Evolutionary conservation across 371 early-diverging fungal genomes (phyloP).

Genomic region (Mucor irregularis): DNA sequence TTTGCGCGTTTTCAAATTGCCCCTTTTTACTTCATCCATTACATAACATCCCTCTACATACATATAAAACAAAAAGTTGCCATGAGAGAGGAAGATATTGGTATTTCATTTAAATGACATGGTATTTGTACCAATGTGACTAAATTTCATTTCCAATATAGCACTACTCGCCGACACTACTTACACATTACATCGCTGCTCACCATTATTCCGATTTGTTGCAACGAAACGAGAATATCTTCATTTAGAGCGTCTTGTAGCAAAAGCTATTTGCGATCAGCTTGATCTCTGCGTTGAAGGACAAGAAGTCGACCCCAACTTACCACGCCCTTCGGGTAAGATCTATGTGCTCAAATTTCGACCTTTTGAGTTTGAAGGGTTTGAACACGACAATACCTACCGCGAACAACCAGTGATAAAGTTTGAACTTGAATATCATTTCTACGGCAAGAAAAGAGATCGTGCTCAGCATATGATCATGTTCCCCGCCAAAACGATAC

Average conservation of each 20-base stretch:
- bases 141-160: too few species aligned
- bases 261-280: neutral
- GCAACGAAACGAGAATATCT: neutral
- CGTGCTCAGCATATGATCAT: neutral
- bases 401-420: neutral
- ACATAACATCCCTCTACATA: too few species aligned
- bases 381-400: neutral
- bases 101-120: too few species aligned
- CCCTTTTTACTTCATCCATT: too few species aligned
- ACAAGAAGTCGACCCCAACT: neutral
- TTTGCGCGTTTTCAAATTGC: too few species aligned
- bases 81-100: too few species aligned
- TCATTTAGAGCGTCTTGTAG: neutral
- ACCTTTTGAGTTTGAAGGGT: neutral
- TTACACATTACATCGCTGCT: too few species aligned
- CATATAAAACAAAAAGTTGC: too few species aligned
- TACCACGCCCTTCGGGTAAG: neutral
- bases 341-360: neutral
- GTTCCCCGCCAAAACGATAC: neutral
- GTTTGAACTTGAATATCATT: neutral
- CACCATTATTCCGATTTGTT: neutral
- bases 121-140: too few species aligned
- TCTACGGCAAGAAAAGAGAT: neutral
- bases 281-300: neutral
- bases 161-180: too few species aligned